Evolutionary conservation across 768 basidiomycete species (phyloP), one percentile per base, ranked within the genome.

Genomic region (Candolleomyces efflorescens): DNA sequence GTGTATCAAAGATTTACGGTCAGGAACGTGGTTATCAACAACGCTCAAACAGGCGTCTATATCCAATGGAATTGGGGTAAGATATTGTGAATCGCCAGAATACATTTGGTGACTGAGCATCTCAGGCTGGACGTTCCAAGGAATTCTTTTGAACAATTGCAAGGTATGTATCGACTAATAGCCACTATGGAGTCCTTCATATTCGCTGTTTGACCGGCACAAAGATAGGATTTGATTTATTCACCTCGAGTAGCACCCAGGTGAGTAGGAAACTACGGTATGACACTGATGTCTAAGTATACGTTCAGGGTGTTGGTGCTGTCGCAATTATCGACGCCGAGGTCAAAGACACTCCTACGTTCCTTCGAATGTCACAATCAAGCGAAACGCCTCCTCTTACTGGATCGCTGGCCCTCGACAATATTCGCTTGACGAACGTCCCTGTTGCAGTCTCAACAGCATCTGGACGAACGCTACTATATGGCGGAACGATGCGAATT

Each of bases 371-470:
- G 3, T 82, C 86, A 2, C 54, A 67, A 32, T 67, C 80, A 5
- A 80, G 76, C 62, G 75, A 68, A 52, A 74, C 75, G 6, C 58
- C 62, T 23, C 32, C 32, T 5, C 76, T 87, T 51, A 75, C 73
- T 1, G 86, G 86, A 9, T 86, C 86, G 0, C 67, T 89, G 45
- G 79, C 85, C 10, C 70, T 89, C 44, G 85, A 86, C 70, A 88
- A 88, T 69, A 73, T 82, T 50, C 71, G 73, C 55, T 76, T 88
- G 56, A 78, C 60, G 53, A 86, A 86, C 60, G 86, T 88, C 13
- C 76, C 81, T 10, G 78, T 75, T 13, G 86, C 82, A 6, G 84
- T 91, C 22, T 83, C 80, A 9, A 78, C 84, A 41, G 74, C 71
- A 5, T 74, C 74, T 22, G 85, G 85, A 6, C 69, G 67, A 10